These are phyloP conservation scores for Dactylellina drechsleri DNA, from an alignment of 2,329 filamentous ascomycete species.

Conservation along the genomic window DNA sequence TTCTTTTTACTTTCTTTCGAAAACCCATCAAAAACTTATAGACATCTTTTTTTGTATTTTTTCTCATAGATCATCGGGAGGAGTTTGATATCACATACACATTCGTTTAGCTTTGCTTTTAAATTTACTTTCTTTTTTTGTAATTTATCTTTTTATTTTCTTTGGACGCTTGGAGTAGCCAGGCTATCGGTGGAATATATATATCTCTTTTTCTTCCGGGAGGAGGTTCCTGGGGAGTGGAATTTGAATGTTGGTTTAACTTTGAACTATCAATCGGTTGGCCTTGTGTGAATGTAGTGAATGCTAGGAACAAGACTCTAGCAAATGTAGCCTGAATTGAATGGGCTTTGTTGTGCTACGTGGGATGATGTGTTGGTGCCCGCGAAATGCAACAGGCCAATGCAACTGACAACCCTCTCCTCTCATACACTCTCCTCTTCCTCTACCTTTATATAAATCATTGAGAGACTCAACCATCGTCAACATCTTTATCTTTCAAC, in stretches of 20 bases:
- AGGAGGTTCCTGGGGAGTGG: too few species aligned
- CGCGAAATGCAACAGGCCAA: constrained; percentile 28
- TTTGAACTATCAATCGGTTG: too few species aligned
- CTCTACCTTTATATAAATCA: background rate
- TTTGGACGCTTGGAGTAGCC: too few species aligned
- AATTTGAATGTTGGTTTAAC: background rate
- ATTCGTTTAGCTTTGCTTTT: constrained; percentile 29
- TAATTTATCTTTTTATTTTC: constrained; percentile 18
- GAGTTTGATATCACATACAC: constrained; percentile 38
- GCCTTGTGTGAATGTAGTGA: too few species aligned
- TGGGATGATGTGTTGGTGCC: constrained; percentile 17
- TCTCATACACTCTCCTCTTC: background rate
- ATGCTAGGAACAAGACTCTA: too few species aligned
- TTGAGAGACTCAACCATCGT: background rate
- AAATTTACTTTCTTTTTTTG: constrained; percentile 26
- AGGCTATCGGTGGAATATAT: too few species aligned
- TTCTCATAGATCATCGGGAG: constrained; percentile 33
- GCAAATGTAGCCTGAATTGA: background rate
- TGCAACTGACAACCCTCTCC: constrained; percentile 7
- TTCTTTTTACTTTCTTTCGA: background rate
- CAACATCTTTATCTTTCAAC: background rate
- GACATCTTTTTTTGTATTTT: constrained; percentile 13
- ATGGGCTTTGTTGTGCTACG: background rate
- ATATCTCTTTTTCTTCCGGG: too few species aligned
- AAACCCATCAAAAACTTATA: constrained; percentile 10